phyloP scores from a whole-genome alignment of 306 rosid species.

The Parietaria judaica region DNA sequence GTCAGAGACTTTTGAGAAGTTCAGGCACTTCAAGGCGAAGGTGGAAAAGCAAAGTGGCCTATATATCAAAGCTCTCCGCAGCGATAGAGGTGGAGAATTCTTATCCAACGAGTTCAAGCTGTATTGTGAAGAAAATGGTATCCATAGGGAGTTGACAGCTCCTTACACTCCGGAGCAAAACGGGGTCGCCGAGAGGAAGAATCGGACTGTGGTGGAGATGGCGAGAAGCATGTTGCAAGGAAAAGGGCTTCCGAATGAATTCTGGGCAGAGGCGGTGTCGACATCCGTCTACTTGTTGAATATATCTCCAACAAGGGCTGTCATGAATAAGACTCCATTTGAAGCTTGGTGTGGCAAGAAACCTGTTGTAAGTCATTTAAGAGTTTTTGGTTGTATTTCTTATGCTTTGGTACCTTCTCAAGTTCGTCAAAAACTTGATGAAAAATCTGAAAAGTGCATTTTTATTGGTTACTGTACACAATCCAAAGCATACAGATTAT shows the following conservation, averaged over 20 bases:
- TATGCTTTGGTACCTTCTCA: no score
- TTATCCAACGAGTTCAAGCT: neutral
- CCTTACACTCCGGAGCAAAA: neutral
- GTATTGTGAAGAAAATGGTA: neutral
- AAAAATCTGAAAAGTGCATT: no score
- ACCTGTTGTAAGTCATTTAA: neutral
- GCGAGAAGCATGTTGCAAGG: neutral
- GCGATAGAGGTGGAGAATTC: neutral
- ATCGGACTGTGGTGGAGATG: neutral
- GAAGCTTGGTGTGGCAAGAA: neutral
- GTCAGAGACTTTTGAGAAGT: conserved; percentile 3
- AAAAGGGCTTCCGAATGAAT: neutral
- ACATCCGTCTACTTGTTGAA: neutral
- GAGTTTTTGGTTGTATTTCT: no score
- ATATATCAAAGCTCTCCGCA: neutral
- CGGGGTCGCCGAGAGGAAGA: neutral
- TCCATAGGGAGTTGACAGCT: neutral
- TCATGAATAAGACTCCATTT: neutral
- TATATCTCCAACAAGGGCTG: neutral
- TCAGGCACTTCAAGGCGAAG: conserved; percentile 1
- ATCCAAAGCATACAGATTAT: no score
- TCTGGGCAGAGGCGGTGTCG: neutral
- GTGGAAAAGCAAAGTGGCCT: conserved; percentile 2
- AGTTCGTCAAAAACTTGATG: no score
- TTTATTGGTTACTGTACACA: no score